These are phyloP conservation scores for Quercus wislizeni DNA, from an alignment of 306 rosid species.

Conservation along the genomic window DNA sequence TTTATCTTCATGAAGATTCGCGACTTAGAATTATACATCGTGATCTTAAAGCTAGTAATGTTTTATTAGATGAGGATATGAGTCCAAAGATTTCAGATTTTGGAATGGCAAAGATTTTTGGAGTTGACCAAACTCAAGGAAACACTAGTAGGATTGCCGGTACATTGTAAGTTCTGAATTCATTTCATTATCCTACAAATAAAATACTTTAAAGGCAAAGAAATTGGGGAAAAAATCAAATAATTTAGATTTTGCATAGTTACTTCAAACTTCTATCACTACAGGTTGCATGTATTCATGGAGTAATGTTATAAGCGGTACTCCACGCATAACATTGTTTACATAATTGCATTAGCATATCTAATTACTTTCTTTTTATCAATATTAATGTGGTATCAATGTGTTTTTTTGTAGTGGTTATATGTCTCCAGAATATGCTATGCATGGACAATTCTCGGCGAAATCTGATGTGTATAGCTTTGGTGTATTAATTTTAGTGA, in stretches of 20 bases:
- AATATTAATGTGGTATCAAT: too few relatives aligned
- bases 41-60: conserved; percentile 42
- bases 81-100: conserved; percentile 48
- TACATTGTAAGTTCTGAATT: conserved; percentile 34
- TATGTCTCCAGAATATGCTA: conserved; percentile 53
- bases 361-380: too few relatives aligned
- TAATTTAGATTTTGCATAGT: too few relatives aligned
- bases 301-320: too few relatives aligned
- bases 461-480: conserved; percentile 17
- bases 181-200: too few relatives aligned
- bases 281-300: too few relatives aligned
- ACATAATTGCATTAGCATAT: too few relatives aligned
- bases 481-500: too few relatives aligned
- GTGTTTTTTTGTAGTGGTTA: conserved; percentile 34
- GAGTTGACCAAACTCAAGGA: conserved; percentile 34
- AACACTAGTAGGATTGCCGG: conserved; percentile 43
- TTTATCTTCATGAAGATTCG: conserved; percentile 44
- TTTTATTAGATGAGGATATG: conserved; percentile 38
- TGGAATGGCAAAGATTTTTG: conserved; percentile 40
- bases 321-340: too few relatives aligned
- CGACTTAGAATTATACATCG: conserved; percentile 33
- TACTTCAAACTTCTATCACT: too few relatives aligned
- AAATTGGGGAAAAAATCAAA: too few relatives aligned
- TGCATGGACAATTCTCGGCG: conserved; percentile 28
- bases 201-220: too few relatives aligned